Conservation (phyloP, 192 early-diverging fungal species). For the Dissophora globulifera region DNA sequence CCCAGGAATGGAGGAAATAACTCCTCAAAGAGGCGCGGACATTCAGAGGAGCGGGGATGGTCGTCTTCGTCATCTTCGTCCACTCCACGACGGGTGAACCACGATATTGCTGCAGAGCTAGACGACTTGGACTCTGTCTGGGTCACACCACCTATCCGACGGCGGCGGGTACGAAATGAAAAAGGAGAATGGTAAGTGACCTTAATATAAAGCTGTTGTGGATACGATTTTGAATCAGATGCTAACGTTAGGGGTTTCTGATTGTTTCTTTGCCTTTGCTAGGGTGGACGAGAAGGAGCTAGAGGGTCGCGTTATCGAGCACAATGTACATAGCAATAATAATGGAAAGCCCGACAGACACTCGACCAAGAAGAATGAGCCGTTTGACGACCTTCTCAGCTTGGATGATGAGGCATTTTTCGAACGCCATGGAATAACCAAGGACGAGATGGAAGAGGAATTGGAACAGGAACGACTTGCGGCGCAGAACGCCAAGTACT, state of each 20-base stretch:
- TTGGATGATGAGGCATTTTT: constrained; percentile 26
- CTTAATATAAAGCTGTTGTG: too few species aligned
- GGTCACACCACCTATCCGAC: constrained; percentile 52
- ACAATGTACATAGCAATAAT: constrained; percentile 49
- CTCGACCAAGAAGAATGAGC: constrained; percentile 1
- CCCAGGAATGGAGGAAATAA: constrained; percentile 50
- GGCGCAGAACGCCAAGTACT: constrained; percentile 67
- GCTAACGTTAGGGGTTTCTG: too few species aligned
- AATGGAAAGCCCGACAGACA: neutral
- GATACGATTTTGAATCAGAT: too few species aligned
- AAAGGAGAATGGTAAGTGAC: constrained; percentile 67
- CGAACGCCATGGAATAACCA: constrained; percentile 48
- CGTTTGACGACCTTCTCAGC: constrained; percentile 11
- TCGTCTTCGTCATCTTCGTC: constrained; percentile 44
- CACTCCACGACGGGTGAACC: constrained; percentile 2
- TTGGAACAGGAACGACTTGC: constrained; percentile 60
- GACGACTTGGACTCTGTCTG: constrained; percentile 29
- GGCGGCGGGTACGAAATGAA: constrained; percentile 69
- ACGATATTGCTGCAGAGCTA: neutral
- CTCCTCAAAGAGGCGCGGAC: constrained; percentile 15
- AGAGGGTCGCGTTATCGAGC: constrained; percentile 66
- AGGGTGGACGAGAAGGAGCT: constrained; percentile 69
- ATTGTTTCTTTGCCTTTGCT: too few species aligned
- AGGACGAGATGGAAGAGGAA: constrained; percentile 48
- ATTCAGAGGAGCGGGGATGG: constrained; percentile 43